phyloP scores from a whole-genome alignment of 257 asterid species.

The Fraxinus americana region DNA sequence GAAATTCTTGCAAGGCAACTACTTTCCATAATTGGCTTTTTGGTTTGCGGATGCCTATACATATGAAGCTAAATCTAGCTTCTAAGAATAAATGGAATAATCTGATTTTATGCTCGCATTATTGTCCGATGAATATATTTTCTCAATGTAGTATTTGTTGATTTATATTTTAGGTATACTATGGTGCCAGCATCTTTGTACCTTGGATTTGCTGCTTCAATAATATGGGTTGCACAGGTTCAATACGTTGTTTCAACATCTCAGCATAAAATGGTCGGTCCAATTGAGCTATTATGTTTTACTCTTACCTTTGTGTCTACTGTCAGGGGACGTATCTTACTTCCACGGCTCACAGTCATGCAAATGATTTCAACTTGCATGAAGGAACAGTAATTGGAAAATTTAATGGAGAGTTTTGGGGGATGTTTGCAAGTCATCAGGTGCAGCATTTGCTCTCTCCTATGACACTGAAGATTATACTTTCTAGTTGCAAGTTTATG shows the following conservation, averaged over 20 bases:
- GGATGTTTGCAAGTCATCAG: slow-evolving; percentile 92
- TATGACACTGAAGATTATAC: slow-evolving; percentile 2
- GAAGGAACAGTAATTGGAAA: slow-evolving; percentile 80
- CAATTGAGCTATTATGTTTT: background rate
- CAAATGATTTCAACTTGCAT: slow-evolving; percentile 54
- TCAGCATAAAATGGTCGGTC: background rate
- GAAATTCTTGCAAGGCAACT: slow-evolving; percentile 10
- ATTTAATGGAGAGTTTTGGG: slow-evolving; percentile 89
- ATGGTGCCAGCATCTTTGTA: slow-evolving; percentile 92
- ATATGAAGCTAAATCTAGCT: slow-evolving; percentile 20
- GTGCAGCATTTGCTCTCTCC: slow-evolving; percentile 35
- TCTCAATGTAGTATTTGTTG: slow-evolving; percentile 4
- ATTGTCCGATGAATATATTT: background rate
- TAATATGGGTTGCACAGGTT: slow-evolving; percentile 98
- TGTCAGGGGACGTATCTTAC: slow-evolving; percentile 90
- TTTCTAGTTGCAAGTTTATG: background rate
- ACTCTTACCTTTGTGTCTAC: slow-evolving; percentile 17
- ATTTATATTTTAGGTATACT: slow-evolving; percentile 65
- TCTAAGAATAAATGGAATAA: background rate
- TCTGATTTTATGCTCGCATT: background rate
- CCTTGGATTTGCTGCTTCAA: slow-evolving; percentile 91
- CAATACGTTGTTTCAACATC: background rate
- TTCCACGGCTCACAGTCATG: slow-evolving; percentile 72
- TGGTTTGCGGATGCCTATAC: background rate
- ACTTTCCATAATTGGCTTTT: background rate